These are phyloP conservation scores for Bacidia gigantensis DNA, from an alignment of 495 filamentous ascomycete species.

Conservation along the genomic window DNA sequence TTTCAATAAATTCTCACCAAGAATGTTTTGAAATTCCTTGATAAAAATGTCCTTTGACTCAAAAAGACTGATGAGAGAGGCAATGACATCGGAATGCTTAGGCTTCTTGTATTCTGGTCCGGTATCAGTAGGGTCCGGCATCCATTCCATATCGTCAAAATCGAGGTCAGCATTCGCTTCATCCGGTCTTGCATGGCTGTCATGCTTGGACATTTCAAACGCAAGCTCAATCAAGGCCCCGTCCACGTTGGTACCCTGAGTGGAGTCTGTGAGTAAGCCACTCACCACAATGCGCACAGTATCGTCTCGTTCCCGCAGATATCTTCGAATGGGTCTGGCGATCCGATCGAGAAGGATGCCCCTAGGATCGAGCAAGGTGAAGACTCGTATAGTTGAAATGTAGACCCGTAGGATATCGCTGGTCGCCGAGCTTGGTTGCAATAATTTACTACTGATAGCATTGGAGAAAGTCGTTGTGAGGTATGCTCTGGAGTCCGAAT, in stretches of 20 bases:
- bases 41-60: slow-evolving; percentile 82
- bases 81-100: slow-evolving; percentile 85
- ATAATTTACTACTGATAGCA: slow-evolving; percentile 52
- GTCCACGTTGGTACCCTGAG: slow-evolving; percentile 26
- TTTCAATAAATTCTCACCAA: slow-evolving; percentile 68
- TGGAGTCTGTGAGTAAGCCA: slow-evolving; percentile 62
- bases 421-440: slow-evolving; percentile 83
- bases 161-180: slow-evolving; percentile 52
- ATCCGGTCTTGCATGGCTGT: slow-evolving; percentile 32
- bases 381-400: slow-evolving; percentile 80
- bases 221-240: slow-evolving; percentile 63
- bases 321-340: slow-evolving; percentile 67
- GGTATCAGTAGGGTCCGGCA: slow-evolving; percentile 84
- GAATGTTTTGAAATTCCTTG: slow-evolving; percentile 75
- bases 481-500: slow-evolving; percentile 40
- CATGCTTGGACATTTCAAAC: slow-evolving; percentile 53
- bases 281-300: slow-evolving; percentile 76
- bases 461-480: slow-evolving; percentile 60
- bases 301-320: slow-evolving; percentile 87
- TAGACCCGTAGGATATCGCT: slow-evolving; percentile 80
- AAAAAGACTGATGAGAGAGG: slow-evolving; percentile 73
- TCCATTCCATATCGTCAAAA: slow-evolving; percentile 84
- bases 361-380: slow-evolving; percentile 78
- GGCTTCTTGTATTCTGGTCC: slow-evolving; percentile 79
- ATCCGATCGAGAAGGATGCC: slow-evolving; percentile 83